phyloP scores from a whole-genome alignment of 345 rosid species.

The Adansonia digitata region DNA sequence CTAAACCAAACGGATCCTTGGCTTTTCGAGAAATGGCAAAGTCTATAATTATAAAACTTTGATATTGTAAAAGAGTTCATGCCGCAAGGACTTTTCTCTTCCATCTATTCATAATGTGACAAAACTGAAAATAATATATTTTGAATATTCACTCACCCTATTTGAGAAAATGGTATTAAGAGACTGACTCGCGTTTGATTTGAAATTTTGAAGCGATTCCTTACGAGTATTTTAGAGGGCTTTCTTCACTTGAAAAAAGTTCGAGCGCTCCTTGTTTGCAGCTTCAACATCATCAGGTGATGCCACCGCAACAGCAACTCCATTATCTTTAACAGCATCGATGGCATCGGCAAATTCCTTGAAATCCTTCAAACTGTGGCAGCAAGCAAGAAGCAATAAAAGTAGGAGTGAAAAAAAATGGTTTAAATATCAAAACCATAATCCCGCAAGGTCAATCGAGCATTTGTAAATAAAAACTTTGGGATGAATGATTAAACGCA shows the following conservation, averaged over 20 bases:
- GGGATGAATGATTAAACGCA: neutral
- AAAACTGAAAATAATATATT: neutral
- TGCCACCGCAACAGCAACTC: conserved; percentile 78
- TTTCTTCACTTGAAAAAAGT: conserved; percentile 63
- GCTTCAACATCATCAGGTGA: conserved; percentile 68
- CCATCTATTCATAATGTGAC: neutral
- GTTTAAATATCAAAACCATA: neutral
- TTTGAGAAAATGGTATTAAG: neutral
- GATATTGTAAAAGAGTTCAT: neutral
- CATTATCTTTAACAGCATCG: conserved; percentile 59
- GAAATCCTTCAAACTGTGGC: conserved; percentile 73
- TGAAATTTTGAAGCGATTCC: neutral
- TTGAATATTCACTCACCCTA: neutral
- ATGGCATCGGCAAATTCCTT: conserved; percentile 67
- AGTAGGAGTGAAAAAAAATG: neutral
- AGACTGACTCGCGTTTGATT: neutral
- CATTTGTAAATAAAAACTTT: too few relatives aligned
- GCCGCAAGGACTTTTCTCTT: neutral
- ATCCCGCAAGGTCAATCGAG: neutral
- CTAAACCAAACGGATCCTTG: too few relatives aligned
- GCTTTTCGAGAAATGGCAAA: neutral
- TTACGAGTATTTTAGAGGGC: conserved; percentile 36
- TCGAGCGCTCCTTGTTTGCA: conserved; percentile 55
- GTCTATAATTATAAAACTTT: neutral
- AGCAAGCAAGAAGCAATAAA: neutral